Evolutionary conservation across 495 filamentous ascomycete genomes (phyloP), one percentile per base, ranked within the genome.

Genomic region (Collariella sp.): DNA sequence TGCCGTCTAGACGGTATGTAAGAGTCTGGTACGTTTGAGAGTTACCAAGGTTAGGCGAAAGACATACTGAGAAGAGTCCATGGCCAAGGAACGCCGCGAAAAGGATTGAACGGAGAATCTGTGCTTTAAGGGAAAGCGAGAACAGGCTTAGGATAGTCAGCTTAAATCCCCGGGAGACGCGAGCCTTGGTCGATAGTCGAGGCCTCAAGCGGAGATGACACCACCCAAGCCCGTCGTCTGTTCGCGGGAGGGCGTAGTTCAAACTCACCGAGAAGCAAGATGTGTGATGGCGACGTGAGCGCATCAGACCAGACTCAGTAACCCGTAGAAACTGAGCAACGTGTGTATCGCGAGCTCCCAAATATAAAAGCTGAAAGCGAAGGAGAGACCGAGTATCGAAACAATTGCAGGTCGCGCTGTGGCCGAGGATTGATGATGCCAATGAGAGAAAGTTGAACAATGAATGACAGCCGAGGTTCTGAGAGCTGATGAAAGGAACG

Each of bases 11-110:
- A 60, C 40, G 40, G 59, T 56, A 46, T 22, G 57, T 61, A 62
- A 64, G 58, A 57, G 62, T 59, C 33, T 39, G 53, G 61, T 62
- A 56, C 70, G 61, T 56, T 52, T 59, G 52, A 61, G 60, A 20
- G 26, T 11, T n/a, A 9, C 26, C 18, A 34, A 50, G 54, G 41
- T 31, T 56, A 46, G 31, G 38, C 53, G 51, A 44, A 34, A 9
- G 55, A 54, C 68, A 60, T 76, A 76, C 44, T 73, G 70, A 54
- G 40, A 60, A 46, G 70, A 65, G 59, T 73, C 70, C 72, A 75
- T 76, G 53, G 49, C 62, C 64, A 58, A 55, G 39, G 55, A 47
- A 48, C 49, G 60, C 46, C 36, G 55, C 44, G 55, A 59, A 58
- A 51, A 55, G 58, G 63, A 68, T 54, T 59, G 65, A 56, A 57